A percentile compares a stretch with the other conserved stretches of the same genome.
Conservation (phyloP, 2,329 filamentous ascomycete species). For the Samsoniella hepiali region DNA sequence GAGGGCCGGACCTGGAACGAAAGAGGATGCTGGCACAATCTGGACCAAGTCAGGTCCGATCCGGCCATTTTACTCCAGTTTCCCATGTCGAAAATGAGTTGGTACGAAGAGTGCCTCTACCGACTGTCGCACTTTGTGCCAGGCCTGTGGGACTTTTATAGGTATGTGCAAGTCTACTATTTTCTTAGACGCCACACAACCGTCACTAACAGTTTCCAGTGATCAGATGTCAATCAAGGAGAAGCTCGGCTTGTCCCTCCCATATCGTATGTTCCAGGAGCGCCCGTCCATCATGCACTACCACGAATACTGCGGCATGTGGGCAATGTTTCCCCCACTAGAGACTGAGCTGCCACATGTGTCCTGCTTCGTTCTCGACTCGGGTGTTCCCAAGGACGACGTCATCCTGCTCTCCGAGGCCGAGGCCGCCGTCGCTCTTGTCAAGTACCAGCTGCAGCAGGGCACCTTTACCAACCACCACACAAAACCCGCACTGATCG, state of each 20-base stretch:
- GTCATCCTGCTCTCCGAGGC: constrained; percentile 3
- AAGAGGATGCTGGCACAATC: background rate
- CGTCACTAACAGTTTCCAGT: background rate
- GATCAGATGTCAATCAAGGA: constrained; percentile 8
- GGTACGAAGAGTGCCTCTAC: background rate
- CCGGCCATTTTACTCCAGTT: constrained; percentile 10
- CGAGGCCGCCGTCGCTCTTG: background rate
- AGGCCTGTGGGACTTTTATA: background rate
- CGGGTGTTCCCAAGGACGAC: background rate
- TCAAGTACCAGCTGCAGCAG: background rate
- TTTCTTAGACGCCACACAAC: constrained; percentile 1
- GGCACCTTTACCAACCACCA: background rate
- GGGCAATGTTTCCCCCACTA: background rate
- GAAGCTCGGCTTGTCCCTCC: background rate
- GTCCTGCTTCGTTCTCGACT: constrained; percentile 1
- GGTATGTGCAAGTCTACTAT: constrained; percentile 6
- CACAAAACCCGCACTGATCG: constrained; percentile 1
- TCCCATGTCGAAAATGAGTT: background rate
- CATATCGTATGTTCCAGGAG: background rate
- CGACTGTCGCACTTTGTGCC: background rate
- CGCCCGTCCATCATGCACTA: background rate
- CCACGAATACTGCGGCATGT: constrained; percentile 2
- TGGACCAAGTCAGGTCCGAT: background rate
- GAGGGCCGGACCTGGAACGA: background rate
- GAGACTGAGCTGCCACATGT: constrained; percentile 5